These are phyloP conservation scores for Globisporangium spinosum DNA, from an alignment of 352 stramenopile species.

Conservation along the genomic window DNA sequence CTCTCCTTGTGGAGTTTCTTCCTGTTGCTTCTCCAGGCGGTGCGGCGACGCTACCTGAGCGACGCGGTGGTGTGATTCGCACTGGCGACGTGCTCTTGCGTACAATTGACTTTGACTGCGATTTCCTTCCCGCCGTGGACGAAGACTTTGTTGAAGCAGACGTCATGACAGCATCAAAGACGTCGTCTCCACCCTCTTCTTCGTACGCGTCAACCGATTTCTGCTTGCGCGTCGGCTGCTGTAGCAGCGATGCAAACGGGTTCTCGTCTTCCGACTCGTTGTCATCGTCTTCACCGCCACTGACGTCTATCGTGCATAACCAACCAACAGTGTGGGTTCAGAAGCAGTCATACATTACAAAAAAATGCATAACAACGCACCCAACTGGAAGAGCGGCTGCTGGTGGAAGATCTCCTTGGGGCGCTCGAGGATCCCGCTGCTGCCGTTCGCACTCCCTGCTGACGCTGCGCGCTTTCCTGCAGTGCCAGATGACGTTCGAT, in stretches of 20 bases:
- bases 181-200: neutral
- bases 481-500: neutral
- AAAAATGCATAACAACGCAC: constrained; percentile 18
- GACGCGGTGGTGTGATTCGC: neutral
- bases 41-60: neutral
- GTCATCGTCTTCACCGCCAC: constrained; percentile 23
- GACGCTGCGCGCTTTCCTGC: neutral
- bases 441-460: neutral
- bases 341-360: neutral
- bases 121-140: neutral
- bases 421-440: constrained; percentile 18
- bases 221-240: constrained; percentile 18
- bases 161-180: neutral
- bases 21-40: neutral
- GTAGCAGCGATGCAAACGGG: constrained; percentile 59
- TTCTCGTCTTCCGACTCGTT: constrained; percentile 36
- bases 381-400: constrained; percentile 35
- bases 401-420: constrained; percentile 45
- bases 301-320: constrained; percentile 10
- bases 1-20: neutral
- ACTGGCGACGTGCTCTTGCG: constrained; percentile 5
- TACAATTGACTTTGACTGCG: neutral
- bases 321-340: neutral
- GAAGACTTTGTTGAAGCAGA: neutral
- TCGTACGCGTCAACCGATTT: neutral